Conservation (phyloP, 768 basidiomycete species). For the Lactarius pseudohatsudake region DNA sequence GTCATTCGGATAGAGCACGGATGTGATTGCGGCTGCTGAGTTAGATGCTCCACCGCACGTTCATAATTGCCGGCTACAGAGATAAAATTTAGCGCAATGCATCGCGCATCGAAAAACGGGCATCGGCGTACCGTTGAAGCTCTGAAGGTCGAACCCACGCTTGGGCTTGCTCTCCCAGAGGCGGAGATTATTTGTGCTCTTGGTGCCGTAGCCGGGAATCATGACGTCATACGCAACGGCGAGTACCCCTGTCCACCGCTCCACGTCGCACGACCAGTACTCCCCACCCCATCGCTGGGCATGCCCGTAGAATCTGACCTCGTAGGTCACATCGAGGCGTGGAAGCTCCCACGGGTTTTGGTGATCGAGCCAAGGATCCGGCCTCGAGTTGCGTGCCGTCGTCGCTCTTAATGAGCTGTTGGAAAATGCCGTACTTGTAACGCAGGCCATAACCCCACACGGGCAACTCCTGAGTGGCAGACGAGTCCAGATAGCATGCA, state of each 20-base stretch:
- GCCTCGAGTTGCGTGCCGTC: slow-evolving; percentile 81
- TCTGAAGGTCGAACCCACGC: slow-evolving; percentile 89
- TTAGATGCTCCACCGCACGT: slow-evolving; percentile 85
- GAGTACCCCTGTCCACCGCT: slow-evolving; percentile 87
- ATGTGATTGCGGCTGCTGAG: slow-evolving; percentile 90
- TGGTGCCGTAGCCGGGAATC: slow-evolving; percentile 84
- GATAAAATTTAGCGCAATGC: not conserved
- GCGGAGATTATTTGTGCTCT: slow-evolving; percentile 87
- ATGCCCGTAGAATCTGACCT: slow-evolving; percentile 86
- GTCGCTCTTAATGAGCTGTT: slow-evolving; percentile 82
- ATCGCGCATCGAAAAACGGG: not conserved
- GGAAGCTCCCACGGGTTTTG: slow-evolving; percentile 90
- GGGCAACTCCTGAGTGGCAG: slow-evolving; percentile 85
- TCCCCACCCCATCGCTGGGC: slow-evolving; percentile 67
- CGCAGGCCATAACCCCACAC: slow-evolving; percentile 94
- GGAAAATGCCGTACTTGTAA: slow-evolving; percentile 96
- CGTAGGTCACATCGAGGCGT: slow-evolving; percentile 79
- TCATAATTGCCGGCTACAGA: slow-evolving; percentile 89
- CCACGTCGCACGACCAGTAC: slow-evolving; percentile 58
- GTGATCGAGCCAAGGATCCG: slow-evolving; percentile 89
- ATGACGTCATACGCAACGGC: slow-evolving; percentile 95
- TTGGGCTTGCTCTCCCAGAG: slow-evolving; percentile 85
- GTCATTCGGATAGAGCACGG: slow-evolving; percentile 95
- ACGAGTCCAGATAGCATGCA: slow-evolving; percentile 96
- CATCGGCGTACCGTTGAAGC: slow-evolving; percentile 74